Base-by-base conservation (phyloP, 192 early-diverging fungal genomes). In the Piromyces finnis region DNA sequence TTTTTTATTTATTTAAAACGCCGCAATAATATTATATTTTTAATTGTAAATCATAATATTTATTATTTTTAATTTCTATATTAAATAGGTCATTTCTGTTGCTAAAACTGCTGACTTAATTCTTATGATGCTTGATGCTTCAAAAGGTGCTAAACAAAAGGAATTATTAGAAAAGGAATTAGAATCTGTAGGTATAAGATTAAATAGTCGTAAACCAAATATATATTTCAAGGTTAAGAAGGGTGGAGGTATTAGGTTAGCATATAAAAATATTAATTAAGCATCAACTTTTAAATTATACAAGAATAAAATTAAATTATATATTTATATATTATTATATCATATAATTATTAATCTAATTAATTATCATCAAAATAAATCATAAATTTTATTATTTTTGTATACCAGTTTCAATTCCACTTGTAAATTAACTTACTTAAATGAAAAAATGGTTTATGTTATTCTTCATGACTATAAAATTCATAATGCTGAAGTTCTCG, bases 211-310 rank as follows among this genome's bases (percentile, higher is more conserved):
- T 29, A 87, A 85, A 82, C 96, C 98, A 14, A 98, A 99, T 84
- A 96, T 99, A 78, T 95, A 95, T 83, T 98, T 96, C 88, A 98
- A 98, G 86, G 88, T 95, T 83, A 99, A 99, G 84, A 99, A 93
- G 77, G 97, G 95, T 78, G 98, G 98, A 36, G 98, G 98, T 36
- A 94, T 99, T 80, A 37, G 36, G 36, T 37, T 1, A 14, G 36
- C 13, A 9, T 14, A 37, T 14, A 37, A 37, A 14, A 14, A 35
- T 35, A 12, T 35, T n/a, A n/a, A n/a, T n/a, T n/a, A n/a, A n/a
- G n/a, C n/a, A n/a, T n/a, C n/a, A n/a, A n/a, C n/a, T n/a, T n/a
- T n/a, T n/a, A n/a, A n/a, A n/a, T n/a, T n/a, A n/a, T n/a, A n/a
- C n/a, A n/a, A n/a, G n/a, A n/a, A n/a, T n/a, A n/a, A n/a, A n/a